These are phyloP conservation scores for Termitomyces sp. DNA, from an alignment of 768 basidiomycete genomes.

Conservation along the genomic window DNA sequence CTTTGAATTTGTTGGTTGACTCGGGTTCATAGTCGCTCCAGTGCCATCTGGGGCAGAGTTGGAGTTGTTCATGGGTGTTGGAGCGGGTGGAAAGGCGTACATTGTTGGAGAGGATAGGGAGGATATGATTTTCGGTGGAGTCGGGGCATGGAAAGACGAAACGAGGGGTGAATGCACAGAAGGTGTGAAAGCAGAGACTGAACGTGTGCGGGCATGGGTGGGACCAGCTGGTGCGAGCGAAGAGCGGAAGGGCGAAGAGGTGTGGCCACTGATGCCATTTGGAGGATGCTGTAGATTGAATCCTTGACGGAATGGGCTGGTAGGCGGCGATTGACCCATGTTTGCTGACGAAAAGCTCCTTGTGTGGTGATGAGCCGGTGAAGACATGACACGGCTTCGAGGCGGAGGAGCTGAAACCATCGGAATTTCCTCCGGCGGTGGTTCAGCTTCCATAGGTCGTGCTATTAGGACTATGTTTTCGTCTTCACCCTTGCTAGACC, in stretches of 20 bases:
- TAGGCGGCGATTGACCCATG: constrained; percentile 18
- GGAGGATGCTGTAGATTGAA: constrained; percentile 19
- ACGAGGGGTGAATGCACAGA: constrained; percentile 47
- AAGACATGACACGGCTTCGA: constrained; percentile 23
- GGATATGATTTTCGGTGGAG: constrained; percentile 15
- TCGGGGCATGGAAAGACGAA: constrained; percentile 19
- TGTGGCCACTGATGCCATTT: constrained; percentile 17
- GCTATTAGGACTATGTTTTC: constrained; percentile 23
- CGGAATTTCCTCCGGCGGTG: constrained; percentile 3
- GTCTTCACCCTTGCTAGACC: constrained; percentile 38
- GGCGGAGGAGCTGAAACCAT: constrained; percentile 15
- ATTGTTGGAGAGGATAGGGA: constrained; percentile 17
- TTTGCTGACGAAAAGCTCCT: constrained; percentile 22
- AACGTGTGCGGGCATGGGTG: constrained; percentile 31
- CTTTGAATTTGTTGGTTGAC: constrained; percentile 3
- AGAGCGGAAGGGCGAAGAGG: constrained; percentile 26
- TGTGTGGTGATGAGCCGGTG: constrained; percentile 12
- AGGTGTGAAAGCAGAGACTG: constrained; percentile 48
- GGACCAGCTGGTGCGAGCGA: constrained; percentile 23
- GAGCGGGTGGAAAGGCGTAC: constrained; percentile 11
- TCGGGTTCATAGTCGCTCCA: constrained; percentile 2
- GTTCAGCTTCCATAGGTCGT: constrained; percentile 15
- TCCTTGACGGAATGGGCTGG: constrained; percentile 25
- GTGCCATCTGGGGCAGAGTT: constrained; percentile 21
- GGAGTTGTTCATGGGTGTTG: constrained; percentile 11